Evolutionary conservation across 257 asterid species (phyloP), one percentile per base, ranked within the genome.

Genomic region (Cruciata laevipes): DNA sequence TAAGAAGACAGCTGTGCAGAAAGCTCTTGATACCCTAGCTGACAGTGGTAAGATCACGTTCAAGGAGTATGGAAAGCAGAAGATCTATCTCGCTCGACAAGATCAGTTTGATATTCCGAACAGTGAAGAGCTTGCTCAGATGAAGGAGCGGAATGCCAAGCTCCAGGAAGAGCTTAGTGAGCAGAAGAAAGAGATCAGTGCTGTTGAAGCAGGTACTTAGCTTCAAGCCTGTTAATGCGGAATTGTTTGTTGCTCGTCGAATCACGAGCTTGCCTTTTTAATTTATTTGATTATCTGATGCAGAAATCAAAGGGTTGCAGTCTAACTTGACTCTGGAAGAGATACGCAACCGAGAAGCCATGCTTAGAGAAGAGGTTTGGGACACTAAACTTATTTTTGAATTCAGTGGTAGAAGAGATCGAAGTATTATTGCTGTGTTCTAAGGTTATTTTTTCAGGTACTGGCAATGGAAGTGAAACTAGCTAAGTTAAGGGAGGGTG

Each of bases 1-100:
- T 4, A 85, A 85, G 58, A 85, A 85, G 75, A 69, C 84, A 53
- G 84, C 81, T 9, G 71, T 85, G 10, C 88, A 83, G 76, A 85
- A 83, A 68, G 82, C 84, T 2, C 78, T 85, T 52, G 90, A 85
- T 72, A 63, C 49, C 25, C 90, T 85, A 62, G 81, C 84, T 71
- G 87, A 85, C 51, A 75, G 76, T 30, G 85, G 87, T 40, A 66
- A 67, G 74, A 77, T 85, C 65, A 81, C 87, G 4, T 85, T 88
- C 63, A 90, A 88, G 72, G 99, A 94, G 78, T 94, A 90, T 66
- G 99, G 99, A 18, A 94, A 94, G 84, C 97, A 90, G 91, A 94
- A 94, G 74, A 83, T 94, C 67, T 94, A 88, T 76, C 66, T 94
- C 71, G 99, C 97, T 57, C 79, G 86, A 78, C 97, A 94, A 80